Conservation (phyloP, 225 moss, liverwort and hornwort genomes). For the Bryum argenteum region DNA sequence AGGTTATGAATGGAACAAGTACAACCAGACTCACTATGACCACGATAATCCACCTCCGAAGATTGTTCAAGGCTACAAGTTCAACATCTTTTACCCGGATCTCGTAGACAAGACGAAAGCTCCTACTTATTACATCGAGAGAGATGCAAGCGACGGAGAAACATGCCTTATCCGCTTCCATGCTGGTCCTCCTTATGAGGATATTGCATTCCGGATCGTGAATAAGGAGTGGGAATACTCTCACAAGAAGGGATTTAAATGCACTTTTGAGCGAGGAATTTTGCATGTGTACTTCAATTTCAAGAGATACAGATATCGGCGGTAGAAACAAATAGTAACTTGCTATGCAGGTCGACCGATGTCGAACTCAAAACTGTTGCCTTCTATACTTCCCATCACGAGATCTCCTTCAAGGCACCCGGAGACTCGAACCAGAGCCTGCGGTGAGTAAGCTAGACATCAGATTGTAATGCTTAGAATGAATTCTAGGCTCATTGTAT, state of each 20-base stretch:
- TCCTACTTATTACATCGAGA: conserved; percentile 47
- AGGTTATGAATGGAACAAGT: conserved; percentile 82
- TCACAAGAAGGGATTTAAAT: conserved; percentile 75
- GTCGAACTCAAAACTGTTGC: background rate
- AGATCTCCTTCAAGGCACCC: background rate
- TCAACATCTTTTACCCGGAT: conserved; percentile 74
- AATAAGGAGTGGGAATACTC: conserved; percentile 79
- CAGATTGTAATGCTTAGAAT: conserved; percentile 1
- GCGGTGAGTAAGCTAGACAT: conserved; percentile 10
- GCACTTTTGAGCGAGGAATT: conserved; percentile 67
- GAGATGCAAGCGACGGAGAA: conserved; percentile 58
- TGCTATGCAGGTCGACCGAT: background rate
- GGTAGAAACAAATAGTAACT: conserved; percentile 26
- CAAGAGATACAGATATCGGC: conserved; percentile 60
- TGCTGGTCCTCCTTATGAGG: conserved; percentile 63
- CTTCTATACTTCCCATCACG: background rate
- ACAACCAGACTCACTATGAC: conserved; percentile 73
- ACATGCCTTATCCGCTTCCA: conserved; percentile 61
- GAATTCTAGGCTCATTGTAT: background rate
- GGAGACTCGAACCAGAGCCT: conserved; percentile 10
- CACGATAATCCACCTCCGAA: conserved; percentile 73
- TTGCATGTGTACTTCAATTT: conserved; percentile 63
- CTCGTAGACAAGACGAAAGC: conserved; percentile 69
- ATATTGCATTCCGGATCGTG: conserved; percentile 61
- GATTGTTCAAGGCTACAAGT: conserved; percentile 72